Base-by-base conservation (phyloP, 176 grass and related monocot genomes). In the Oryza australiensis region DNA sequence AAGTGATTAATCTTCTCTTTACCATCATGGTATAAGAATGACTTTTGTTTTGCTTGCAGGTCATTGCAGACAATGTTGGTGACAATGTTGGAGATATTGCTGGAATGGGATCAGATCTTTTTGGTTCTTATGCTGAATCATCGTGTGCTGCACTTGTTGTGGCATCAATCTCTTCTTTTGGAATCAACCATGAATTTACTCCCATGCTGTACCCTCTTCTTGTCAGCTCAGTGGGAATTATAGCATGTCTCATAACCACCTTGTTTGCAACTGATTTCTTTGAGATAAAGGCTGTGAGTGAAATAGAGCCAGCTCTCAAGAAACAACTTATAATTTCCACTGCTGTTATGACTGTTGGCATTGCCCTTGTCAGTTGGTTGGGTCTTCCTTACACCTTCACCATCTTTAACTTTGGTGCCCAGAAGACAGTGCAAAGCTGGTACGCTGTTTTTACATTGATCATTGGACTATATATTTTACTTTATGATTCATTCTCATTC, bases 31-130 rank as follows among this genome's bases (percentile, higher is more conserved):
- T 15, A 42, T 57, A 80, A 86, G 33, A 68, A 86, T 80, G 57
- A 66, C 53, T 68, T 64, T 75, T 33, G 12, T 60, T 68, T 32
- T 53, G 26, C 67, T 53, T 86, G 10, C 45, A 92, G 90, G 90
- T 92, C 23, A 92, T 92, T 64, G 90, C 87, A 0, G 90, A 92
- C 26, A 92, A 92, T 74, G 90, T 92, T 30, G 90, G 87, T 73
- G 87, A 92, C 41, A 92, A 92, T 73, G 90, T 92, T 64, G 90
- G 90, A 43, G 90, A 92, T 77, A 89, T 87, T 84, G 90, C 90
- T 68, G 90, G 87, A 37, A 89, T 89, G 87, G 90, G 90, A 46
- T 84, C 90, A 28, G 90, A 92, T 81, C 73, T 92, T 45, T 92
- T 92, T 62, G 90, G 85, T 15, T 86, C 85, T 9, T 86, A 86